These are phyloP conservation scores for Plasmodium cynomolgi DNA, from an alignment of 169 alveolate genomes.

Conservation along the genomic window DNA sequence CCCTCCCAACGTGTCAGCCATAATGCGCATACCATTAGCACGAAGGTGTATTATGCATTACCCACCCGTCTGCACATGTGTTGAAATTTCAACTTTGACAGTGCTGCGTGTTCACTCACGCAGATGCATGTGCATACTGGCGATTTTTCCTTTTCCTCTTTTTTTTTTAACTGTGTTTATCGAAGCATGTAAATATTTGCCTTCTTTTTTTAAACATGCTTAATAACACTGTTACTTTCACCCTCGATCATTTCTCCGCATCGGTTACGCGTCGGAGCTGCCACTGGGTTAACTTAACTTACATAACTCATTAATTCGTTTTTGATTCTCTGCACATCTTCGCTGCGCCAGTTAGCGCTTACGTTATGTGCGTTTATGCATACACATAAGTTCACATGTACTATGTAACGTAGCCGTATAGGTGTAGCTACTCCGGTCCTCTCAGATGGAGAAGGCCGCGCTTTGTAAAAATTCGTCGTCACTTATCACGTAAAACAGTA, in stretches of 20 bases:
- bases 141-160: background rate
- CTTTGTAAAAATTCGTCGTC: background rate
- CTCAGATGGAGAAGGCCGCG: background rate
- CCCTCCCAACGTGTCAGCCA: background rate
- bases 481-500: background rate
- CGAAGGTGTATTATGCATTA: background rate
- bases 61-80: background rate
- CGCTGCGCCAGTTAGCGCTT: background rate
- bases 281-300: background rate
- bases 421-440: background rate
- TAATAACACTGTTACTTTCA: background rate
- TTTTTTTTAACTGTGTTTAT: too few species aligned
- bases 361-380: background rate
- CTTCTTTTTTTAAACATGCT: background rate
- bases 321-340: background rate
- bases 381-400: background rate
- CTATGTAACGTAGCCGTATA: background rate
- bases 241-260: background rate
- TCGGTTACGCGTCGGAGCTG: background rate
- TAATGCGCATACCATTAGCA: background rate
- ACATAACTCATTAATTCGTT: background rate
- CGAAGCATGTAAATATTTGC: too few species aligned
- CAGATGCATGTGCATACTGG: background rate
- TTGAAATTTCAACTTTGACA: background rate
- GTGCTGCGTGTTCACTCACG: background rate